Percentiles rank a stretch among this genome's conserved stretches.
Evolutionary conservation across 1,284 basidiomycete species (phyloP).

Genomic region (Cryptococcus wingfieldii): DNA sequence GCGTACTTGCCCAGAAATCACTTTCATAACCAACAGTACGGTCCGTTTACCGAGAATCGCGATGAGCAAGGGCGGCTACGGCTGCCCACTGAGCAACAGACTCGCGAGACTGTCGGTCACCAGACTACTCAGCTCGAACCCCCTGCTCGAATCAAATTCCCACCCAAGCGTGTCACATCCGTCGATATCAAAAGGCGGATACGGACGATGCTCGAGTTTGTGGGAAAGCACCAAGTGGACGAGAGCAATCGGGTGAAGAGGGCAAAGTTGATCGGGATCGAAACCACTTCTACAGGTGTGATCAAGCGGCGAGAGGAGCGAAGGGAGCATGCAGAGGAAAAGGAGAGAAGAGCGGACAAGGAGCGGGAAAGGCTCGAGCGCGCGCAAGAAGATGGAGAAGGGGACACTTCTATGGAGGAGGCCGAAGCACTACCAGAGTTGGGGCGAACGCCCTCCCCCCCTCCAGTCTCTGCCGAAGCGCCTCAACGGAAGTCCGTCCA

Average conservation of each 20-base stretch:
- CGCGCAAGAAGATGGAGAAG: conserved; percentile 3
- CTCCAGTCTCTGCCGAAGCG: conserved; percentile 55
- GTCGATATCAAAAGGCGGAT: conserved; percentile 97
- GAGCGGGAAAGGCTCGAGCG: not conserved
- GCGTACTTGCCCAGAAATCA: conserved; percentile 35
- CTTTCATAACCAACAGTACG: conserved; percentile 34
- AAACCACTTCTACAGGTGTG: conserved; percentile 10
- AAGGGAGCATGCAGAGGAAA: conserved; percentile 3
- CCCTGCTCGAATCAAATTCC: conserved; percentile 90
- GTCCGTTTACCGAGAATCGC: conserved; percentile 36
- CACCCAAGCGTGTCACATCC: conserved; percentile 86
- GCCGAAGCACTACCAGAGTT: not conserved
- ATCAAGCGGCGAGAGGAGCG: conserved; percentile 2
- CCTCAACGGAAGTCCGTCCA: conserved; percentile 6
- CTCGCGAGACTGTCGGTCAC: conserved; percentile 29
- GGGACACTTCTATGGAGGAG: conserved; percentile 5
- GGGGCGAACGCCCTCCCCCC: conserved; percentile 55
- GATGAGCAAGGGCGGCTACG: conserved; percentile 30
- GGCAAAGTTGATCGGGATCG: conserved; percentile 59
- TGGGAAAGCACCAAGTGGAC: conserved; percentile 59
- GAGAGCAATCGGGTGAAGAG: conserved; percentile 68
- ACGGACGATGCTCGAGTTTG: conserved; percentile 85
- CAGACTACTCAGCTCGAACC: conserved; percentile 61
- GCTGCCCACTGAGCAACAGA: conserved; percentile 25
- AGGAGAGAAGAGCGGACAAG: conserved; percentile 6